Evolutionary conservation across 2,329 filamentous ascomycete genomes (phyloP).

Genomic region (Fusarium oxysporum): DNA sequence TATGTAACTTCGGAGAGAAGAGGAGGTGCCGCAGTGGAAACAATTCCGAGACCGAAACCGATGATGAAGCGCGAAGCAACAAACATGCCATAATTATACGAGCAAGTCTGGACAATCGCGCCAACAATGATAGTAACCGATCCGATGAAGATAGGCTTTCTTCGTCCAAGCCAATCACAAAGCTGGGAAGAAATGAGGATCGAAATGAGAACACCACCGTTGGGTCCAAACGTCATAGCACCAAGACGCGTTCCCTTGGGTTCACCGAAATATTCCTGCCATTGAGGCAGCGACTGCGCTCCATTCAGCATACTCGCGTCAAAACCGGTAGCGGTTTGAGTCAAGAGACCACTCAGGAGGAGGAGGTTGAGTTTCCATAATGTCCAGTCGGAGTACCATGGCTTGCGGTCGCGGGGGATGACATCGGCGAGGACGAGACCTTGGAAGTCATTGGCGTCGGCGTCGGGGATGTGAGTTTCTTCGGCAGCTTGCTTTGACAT

Average conservation of each 20-base stretch:
- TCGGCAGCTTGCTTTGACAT: conserved; percentile 23
- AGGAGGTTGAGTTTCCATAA: conserved; percentile 49
- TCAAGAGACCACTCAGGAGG: conserved; percentile 48
- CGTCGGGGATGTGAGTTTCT: conserved; percentile 24
- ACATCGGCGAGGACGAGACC: conserved; percentile 43
- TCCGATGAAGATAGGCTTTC: conserved; percentile 44
- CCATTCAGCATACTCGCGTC: conserved; percentile 51
- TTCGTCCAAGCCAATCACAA: conserved; percentile 45
- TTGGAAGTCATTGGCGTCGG: conserved; percentile 34
- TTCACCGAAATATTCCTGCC: conserved; percentile 46
- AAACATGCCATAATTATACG: conserved; percentile 51
- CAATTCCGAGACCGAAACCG: conserved; percentile 56
- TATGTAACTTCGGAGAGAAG: conserved; percentile 53
- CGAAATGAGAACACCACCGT: conserved; percentile 41
- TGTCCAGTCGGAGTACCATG: conserved; percentile 38
- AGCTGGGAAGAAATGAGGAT: conserved; percentile 44
- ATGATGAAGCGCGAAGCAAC: conserved; percentile 51
- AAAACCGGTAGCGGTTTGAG: conserved; percentile 49
- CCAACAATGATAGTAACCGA: conserved; percentile 47
- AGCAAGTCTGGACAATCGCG: conserved; percentile 44
- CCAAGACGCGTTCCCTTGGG: conserved; percentile 47
- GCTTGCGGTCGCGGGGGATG: conserved; percentile 36
- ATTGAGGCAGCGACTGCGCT: conserved; percentile 49
- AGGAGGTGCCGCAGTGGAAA: conserved; percentile 48
- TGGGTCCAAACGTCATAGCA: conserved; percentile 46